A percentile compares a stretch with the other conserved stretches of the same genome.
Conservation (phyloP, 2,329 filamentous ascomycete species). For the Penicillium olsonii region DNA sequence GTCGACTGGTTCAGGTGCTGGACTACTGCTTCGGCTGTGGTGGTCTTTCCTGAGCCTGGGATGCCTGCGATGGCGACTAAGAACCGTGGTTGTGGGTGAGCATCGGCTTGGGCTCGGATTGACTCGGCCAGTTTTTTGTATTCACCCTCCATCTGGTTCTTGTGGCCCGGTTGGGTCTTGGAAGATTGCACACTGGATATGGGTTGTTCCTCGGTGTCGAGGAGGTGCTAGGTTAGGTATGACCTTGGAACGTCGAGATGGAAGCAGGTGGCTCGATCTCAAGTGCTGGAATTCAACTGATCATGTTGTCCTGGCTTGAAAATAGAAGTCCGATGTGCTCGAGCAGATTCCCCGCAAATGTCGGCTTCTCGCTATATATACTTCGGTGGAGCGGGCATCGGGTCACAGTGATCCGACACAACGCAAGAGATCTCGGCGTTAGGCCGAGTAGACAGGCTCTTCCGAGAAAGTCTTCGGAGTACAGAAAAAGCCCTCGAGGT, state of each 20-base stretch:
- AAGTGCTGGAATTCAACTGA: constrained; percentile 1
- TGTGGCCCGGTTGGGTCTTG: too few relatives aligned
- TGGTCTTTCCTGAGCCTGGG: constrained; percentile 39
- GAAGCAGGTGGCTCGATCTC: constrained; percentile 2
- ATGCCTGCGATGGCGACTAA: constrained; percentile 34
- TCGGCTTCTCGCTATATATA: constrained; percentile 12
- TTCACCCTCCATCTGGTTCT: constrained; percentile 29
- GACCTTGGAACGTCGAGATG: not conserved
- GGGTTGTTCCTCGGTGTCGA: too few relatives aligned
- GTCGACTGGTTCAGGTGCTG: constrained; percentile 25
- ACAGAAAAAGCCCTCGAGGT: not conserved
- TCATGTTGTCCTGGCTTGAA: not conserved
- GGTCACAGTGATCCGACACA: constrained; percentile 31
- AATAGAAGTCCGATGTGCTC: too few relatives aligned
- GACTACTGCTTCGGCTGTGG: constrained; percentile 31
- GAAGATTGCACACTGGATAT: too few relatives aligned
- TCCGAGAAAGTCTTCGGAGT: not conserved
- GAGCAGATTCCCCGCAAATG: too few relatives aligned
- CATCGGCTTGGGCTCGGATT: constrained; percentile 19
- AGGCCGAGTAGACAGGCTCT: constrained; percentile 11
- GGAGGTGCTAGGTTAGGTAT: too few relatives aligned
- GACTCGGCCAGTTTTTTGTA: constrained; percentile 21
- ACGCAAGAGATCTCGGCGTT: constrained; percentile 13
- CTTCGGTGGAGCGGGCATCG: constrained; percentile 18
- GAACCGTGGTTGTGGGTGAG: constrained; percentile 20